Conservation (phyloP, 371 early-diverging fungal species). For the Thermomucor indicae-seudaticae region DNA sequence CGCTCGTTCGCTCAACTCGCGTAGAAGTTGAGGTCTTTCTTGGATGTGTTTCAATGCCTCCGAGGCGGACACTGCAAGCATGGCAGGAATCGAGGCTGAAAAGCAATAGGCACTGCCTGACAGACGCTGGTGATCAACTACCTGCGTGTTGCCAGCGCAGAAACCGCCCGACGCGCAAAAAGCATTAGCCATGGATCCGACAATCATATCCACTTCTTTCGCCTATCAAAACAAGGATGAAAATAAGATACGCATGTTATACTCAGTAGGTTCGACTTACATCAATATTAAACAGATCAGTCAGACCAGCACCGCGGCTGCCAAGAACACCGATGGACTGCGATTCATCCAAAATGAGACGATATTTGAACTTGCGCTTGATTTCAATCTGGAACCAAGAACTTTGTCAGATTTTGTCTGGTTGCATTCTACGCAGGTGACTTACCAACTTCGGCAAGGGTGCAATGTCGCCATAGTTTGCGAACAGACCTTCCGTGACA, state of each 20-base stretch:
- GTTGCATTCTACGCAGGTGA: background rate
- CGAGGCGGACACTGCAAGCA: constrained; percentile 86
- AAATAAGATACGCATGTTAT: too few species aligned
- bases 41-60: constrained; percentile 77
- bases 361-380: constrained; percentile 95
- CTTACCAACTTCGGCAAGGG: constrained; percentile 76
- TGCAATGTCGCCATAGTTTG: constrained; percentile 90
- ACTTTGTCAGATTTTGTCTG: too few species aligned
- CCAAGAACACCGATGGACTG: constrained; percentile 94
- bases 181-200: constrained; percentile 88
- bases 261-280: constrained; percentile 17
- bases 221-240: constrained; percentile 25
- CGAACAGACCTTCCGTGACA: constrained; percentile 95
- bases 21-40: constrained; percentile 29
- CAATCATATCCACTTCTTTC: constrained; percentile 91
- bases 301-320: constrained; percentile 83
- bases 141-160: constrained; percentile 84
- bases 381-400: constrained; percentile 58
- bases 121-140: constrained; percentile 94
- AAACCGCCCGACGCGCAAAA: constrained; percentile 95
- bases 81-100: constrained; percentile 98
- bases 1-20: constrained; percentile 32
- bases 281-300: constrained; percentile 79
- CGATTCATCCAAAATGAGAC: constrained; percentile 96
- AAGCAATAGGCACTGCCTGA: constrained; percentile 95